phyloP scores from a whole-genome alignment of 1,284 basidiomycete genomes.

The Ceratobasidium sp. region DNA sequence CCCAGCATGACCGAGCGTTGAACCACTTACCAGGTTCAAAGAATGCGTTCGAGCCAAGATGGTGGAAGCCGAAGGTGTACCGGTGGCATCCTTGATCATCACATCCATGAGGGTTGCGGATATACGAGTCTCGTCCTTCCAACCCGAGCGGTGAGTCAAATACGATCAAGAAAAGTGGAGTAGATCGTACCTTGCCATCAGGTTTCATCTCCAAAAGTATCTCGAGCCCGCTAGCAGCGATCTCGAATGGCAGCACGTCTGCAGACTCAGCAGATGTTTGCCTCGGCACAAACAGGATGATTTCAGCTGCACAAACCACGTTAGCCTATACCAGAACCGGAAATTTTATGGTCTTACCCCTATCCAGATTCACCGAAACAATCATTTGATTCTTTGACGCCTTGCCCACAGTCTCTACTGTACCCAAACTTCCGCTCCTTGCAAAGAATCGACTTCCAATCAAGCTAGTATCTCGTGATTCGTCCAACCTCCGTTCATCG shows the following conservation, averaged over 20 bases:
- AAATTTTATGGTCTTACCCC: constrained; percentile 62
- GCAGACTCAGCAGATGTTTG: constrained; percentile 50
- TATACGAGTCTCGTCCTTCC: constrained; percentile 77
- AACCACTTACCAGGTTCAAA: constrained; percentile 66
- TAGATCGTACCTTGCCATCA: constrained; percentile 70
- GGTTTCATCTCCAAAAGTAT: constrained; percentile 74
- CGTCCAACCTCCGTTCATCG: constrained; percentile 53
- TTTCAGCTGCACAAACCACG: constrained; percentile 56
- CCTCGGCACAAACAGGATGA: constrained; percentile 63
- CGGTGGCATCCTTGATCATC: constrained; percentile 63
- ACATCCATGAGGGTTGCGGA: constrained; percentile 74
- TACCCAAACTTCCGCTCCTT: constrained; percentile 57
- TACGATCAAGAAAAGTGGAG: not conserved
- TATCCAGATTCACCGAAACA: constrained; percentile 61
- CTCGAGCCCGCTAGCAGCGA: constrained; percentile 73
- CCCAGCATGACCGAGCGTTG: not conserved
- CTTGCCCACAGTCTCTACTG: constrained; percentile 58
- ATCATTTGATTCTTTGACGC: constrained; percentile 60
- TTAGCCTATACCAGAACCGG: constrained; percentile 20
- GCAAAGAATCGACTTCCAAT: constrained; percentile 88
- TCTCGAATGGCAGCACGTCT: constrained; percentile 65
- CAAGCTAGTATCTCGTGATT: constrained; percentile 67
- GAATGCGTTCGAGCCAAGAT: constrained; percentile 66
- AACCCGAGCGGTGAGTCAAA: constrained; percentile 31
- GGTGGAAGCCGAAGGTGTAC: constrained; percentile 57